Evolutionary conservation across 805 yeast species (phyloP).

Genomic region (Lachancea dasiensis): DNA sequence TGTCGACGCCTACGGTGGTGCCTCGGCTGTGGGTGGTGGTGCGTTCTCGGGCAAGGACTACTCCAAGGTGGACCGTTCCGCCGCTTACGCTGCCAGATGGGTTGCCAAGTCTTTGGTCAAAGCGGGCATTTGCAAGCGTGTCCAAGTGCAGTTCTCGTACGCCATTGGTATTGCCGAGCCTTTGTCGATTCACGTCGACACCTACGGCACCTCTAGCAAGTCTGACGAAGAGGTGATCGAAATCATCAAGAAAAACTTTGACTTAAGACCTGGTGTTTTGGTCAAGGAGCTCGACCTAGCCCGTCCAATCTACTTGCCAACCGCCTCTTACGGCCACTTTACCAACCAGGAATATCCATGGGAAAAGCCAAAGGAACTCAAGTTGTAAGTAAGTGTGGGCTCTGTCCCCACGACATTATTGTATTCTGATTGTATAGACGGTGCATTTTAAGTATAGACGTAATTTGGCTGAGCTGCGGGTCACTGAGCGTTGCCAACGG

Average conservation of each 20-base stretch:
- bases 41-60: slow-evolving; percentile 99
- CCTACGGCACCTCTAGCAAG: slow-evolving; percentile 95
- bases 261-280: slow-evolving; percentile 98
- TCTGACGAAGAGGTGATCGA: slow-evolving; percentile 84
- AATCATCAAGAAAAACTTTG: slow-evolving; percentile 90
- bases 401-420: no score
- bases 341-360: slow-evolving; percentile 98
- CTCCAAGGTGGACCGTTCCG: slow-evolving; percentile 99
- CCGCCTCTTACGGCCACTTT: slow-evolving; percentile 99
- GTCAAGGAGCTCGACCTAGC: slow-evolving; percentile 96
- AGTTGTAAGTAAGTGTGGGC: slow-evolving; percentile 36
- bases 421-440: no score
- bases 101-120: slow-evolving; percentile 96
- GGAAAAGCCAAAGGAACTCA: slow-evolving; percentile 91
- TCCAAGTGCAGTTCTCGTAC: slow-evolving; percentile 95
- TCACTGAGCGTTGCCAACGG: no score
- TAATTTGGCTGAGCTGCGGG: no score
- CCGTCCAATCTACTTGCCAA: slow-evolving; percentile 97
- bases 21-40: slow-evolving; percentile 99
- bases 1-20: slow-evolving; percentile 99
- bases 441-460: no score
- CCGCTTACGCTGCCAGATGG: slow-evolving; percentile 99
- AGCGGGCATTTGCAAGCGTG: slow-evolving; percentile 95
- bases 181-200: slow-evolving; percentile 92
- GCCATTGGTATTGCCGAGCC: slow-evolving; percentile 99